Evolutionary conservation across 805 yeast species (phyloP).

Genomic region (Metschnikowia arizonensis): DNA sequence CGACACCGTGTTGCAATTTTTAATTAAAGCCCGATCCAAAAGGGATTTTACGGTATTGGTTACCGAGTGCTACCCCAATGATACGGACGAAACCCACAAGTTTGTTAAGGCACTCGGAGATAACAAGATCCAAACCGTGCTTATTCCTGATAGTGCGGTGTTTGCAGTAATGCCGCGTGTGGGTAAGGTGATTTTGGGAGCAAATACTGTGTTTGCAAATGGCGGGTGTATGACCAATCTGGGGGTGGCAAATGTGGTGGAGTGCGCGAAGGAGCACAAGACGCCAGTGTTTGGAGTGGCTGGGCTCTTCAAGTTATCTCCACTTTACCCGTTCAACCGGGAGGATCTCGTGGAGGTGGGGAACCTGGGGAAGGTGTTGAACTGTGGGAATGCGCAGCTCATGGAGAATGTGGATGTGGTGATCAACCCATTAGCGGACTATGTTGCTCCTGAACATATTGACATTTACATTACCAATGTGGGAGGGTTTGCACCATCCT

Average conservation of each 20-base stretch:
- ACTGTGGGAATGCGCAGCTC: slow-evolving; percentile 64
- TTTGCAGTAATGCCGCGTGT: slow-evolving; percentile 97
- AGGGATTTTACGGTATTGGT: slow-evolving; percentile 89
- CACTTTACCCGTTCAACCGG: slow-evolving; percentile 84
- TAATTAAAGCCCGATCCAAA: slow-evolving; percentile 81
- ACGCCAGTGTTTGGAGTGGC: slow-evolving; percentile 97
- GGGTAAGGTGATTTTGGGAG: slow-evolving; percentile 91
- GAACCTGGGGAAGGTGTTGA: slow-evolving; percentile 83
- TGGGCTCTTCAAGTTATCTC: slow-evolving; percentile 89
- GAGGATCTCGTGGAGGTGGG: slow-evolving; percentile 86
- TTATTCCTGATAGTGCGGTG: slow-evolving; percentile 89
- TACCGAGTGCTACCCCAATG: slow-evolving; percentile 90
- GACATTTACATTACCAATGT: slow-evolving; percentile 92
- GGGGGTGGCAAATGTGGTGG: slow-evolving; percentile 91
- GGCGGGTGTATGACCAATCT: slow-evolving; percentile 90
- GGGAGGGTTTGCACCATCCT: slow-evolving; percentile 95
- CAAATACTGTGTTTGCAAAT: slow-evolving; percentile 89
- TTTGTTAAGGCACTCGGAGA: slow-evolving; percentile 78
- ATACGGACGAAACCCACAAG: slow-evolving; percentile 66
- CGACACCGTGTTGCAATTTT: slow-evolving; percentile 79
- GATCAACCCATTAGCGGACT: slow-evolving; percentile 85
- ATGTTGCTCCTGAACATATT: slow-evolving; percentile 88
- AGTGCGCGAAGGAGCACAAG: slow-evolving; percentile 89
- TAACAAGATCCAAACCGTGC: slow-evolving; percentile 82
- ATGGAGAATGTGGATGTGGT: slow-evolving; percentile 70